Evolutionary conservation across 305 asterid genomes (phyloP), one percentile per base, ranked within the genome.

Genomic region (Solanum hybrid): DNA sequence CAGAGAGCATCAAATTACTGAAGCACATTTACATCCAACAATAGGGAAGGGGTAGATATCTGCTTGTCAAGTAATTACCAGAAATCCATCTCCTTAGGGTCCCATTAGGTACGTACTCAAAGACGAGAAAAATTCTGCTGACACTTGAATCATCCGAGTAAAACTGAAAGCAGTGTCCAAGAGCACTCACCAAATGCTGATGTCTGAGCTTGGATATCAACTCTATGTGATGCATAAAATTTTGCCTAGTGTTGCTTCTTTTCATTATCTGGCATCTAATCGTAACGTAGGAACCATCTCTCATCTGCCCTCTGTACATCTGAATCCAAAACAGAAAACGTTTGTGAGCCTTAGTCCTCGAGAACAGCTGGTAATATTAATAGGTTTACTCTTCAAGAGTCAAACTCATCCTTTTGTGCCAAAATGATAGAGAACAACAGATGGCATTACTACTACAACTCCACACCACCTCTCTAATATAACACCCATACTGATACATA

Each of bases 151-250:
- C 99, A 69, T 97, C 98, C 92, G 93, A 91, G 94, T 93, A 86
- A 91, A 93, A 96, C 94, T 96, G 98, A 22, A 96, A 95, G 95
- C 99, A 97, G 92, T 96, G 99, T 79, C 99, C 99, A 69, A 95
- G 95, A 90, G 96, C 92, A 87, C 98, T 95, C 82, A 92, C 98
- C 95, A 97, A 91, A 91, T 97, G 95, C 31, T 92, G 97, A 86
- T 97, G 98, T 76, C 99, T 94, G 87, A 97, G 98, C 90, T 95
- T 97, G 0, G 98, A 94, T 88, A 94, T 91, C 92, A 93, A 91
- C 89, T 97, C 99, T 26, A 96, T 90, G 89, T 92, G 96, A 88
- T 93, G 96, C 98, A 93, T 95, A 22, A 96, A 92, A 92, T 92
- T 92, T 89, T 94, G 98, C 76, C 89, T 94, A 88, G 90, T 93